Evolutionary conservation across 495 filamentous ascomycete species (phyloP), one percentile per base, ranked within the genome.

Genomic region (Achaetomiella virescens): DNA sequence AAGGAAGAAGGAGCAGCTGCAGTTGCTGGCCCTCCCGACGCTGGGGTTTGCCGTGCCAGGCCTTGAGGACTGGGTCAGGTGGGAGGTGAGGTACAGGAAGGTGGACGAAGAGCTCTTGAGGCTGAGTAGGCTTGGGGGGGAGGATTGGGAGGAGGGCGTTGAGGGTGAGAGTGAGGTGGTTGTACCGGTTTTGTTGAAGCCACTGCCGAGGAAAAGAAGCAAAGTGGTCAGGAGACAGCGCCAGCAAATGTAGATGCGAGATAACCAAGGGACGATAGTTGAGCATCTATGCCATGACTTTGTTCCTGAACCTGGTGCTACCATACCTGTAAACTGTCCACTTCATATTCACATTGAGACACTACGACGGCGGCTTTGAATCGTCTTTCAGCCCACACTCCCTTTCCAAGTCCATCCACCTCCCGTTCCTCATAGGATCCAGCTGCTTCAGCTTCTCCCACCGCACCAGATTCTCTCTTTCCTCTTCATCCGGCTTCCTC

Each of bases 361-460:
- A 38, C 11, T 38, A 14, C 10, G 5, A n/a, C 11, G 1, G 37
- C 33, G 24, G 25, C 25, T 20, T 17, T 8, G 18, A 25, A 6
- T 36, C 47, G 9, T n/a, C n/a, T n/a, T n/a, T 44, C 46, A 70
- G 27, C 12, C 59, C 62, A 17, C 62, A 58, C n/a, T 73, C 65
- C 55, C 64, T 70, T 62, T 81, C 79, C 54, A 86, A 64, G 59
- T 87, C 86, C 33, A 77, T 64, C 87, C 87, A 92, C 54, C 87
- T 72, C 31, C 85, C 83, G 18, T 65, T 73, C 57, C 88, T 75
- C 72, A 90, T 75, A 25, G 87, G 84, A 72, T 95, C 89, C 25
- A 90, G 59, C 58, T 74, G 70, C 58, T 79, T 75, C 55, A 92
- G 62, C 65, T 84, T 80, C 40, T 69, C 72, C 37, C 91, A 68